Percentiles rank a stretch among this genome's conserved stretches.
phyloP scores from a whole-genome alignment of 2,329 filamentous ascomycete species.

The Colletotrichum endophyticum region DNA sequence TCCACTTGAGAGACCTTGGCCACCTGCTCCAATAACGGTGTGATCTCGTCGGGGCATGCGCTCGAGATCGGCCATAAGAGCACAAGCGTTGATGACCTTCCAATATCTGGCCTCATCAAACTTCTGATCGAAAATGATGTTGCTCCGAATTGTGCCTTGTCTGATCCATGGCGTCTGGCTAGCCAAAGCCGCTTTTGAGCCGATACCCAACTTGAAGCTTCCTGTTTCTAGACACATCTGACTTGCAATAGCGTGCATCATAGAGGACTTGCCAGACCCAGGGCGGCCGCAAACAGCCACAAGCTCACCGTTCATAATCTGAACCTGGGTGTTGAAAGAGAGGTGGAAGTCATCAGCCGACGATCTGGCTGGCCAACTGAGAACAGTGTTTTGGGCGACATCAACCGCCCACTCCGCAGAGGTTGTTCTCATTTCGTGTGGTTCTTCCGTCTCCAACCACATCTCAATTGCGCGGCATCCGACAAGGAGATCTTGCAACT shows the following conservation, averaged over 20 bases:
- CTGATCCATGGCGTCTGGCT: background rate
- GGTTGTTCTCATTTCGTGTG: background rate
- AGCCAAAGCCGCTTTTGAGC: background rate
- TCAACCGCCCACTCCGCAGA: background rate
- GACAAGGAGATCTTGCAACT: background rate
- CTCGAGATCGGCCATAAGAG: background rate
- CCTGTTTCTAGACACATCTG: background rate
- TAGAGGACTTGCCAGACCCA: background rate
- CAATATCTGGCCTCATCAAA: background rate
- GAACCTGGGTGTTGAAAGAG: background rate
- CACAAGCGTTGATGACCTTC: background rate
- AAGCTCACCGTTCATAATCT: background rate
- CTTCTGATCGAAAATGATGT: background rate
- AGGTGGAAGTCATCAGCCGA: background rate
- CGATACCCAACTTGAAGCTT: background rate
- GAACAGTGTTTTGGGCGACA: background rate
- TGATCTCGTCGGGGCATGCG: background rate
- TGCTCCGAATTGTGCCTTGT: background rate
- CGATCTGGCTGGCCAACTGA: background rate
- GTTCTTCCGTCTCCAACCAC: background rate
- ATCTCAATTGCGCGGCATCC: background rate
- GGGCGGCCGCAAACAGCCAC: background rate
- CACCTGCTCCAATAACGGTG: constrained; percentile 79
- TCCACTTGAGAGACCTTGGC: constrained; percentile 76
- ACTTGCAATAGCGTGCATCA: background rate